Evolutionary conservation across 768 basidiomycete genomes (phyloP).

Genomic region (Pisolithus marmoratus): DNA sequence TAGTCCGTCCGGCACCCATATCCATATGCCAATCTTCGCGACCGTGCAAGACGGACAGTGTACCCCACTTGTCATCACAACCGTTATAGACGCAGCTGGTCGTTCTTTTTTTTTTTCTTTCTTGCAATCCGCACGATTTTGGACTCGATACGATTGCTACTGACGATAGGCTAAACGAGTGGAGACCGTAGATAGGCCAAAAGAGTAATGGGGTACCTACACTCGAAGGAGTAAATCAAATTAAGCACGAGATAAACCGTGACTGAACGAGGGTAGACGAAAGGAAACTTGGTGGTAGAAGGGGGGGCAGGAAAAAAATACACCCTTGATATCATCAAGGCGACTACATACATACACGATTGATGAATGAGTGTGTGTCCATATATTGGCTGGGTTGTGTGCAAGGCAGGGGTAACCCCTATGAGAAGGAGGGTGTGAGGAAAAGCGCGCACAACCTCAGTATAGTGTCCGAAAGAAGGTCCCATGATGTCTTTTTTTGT

Average conservation of each 20-base stretch:
- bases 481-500: conserved; percentile 7
- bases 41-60: neutral
- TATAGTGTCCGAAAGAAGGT: conserved; percentile 1
- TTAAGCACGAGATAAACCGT: neutral
- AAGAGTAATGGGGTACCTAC: neutral
- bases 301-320: neutral
- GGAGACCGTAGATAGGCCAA: neutral
- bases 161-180: neutral
- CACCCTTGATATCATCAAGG: neutral
- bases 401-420: neutral
- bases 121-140: neutral
- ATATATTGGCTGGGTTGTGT: neutral
- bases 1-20: no score
- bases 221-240: neutral
- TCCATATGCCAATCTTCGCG: no score
- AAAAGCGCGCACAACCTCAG: neutral
- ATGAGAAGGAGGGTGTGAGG: neutral
- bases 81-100: neutral
- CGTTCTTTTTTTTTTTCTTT: no score
- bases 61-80: neutral
- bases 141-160: neutral
- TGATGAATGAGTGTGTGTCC: neutral
- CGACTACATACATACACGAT: neutral
- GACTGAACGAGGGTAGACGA: neutral
- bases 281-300: neutral